A percentile compares a stretch with the other conserved stretches of the same genome.
Conservation (phyloP, 192 early-diverging fungal species). For the Gryganskiella cystojenkinii region DNA sequence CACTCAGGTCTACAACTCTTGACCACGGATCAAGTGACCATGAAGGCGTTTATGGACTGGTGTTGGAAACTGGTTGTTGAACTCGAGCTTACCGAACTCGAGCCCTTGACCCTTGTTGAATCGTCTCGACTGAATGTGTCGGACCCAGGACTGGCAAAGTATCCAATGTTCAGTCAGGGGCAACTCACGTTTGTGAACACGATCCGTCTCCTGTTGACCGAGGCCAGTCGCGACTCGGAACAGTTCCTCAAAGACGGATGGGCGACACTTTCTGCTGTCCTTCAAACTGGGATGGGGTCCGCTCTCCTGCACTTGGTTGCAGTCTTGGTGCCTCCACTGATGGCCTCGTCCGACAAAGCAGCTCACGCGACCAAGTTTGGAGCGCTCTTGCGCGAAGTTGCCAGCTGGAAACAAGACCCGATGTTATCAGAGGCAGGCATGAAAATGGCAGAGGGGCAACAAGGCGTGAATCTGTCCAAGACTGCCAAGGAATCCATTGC, state of each 20-base stretch:
- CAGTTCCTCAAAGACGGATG: constrained; percentile 61
- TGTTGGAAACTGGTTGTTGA: constrained; percentile 50
- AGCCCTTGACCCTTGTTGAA: constrained; percentile 10
- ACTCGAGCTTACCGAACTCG: constrained; percentile 43
- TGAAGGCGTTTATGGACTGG: constrained; percentile 57
- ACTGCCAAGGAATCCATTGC: constrained; percentile 6
- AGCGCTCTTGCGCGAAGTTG: constrained; percentile 45
- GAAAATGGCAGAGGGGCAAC: background rate
- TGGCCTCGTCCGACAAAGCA: constrained; percentile 25
- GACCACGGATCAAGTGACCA: constrained; percentile 20
- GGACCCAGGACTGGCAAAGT: constrained; percentile 44
- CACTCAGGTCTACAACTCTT: constrained; percentile 40
- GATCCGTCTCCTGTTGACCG: constrained; percentile 53
- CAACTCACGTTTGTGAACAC: constrained; percentile 53
- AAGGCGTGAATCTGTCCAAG: background rate
- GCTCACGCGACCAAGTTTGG: constrained; percentile 25
- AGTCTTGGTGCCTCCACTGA: constrained; percentile 34
- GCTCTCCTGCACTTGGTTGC: constrained; percentile 36
- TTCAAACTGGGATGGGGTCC: constrained; percentile 32
- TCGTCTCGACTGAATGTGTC: constrained; percentile 31
- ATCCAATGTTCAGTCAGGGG: constrained; percentile 25
- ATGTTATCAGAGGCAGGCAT: constrained; percentile 22
- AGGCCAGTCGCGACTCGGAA: constrained; percentile 46
- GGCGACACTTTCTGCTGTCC: constrained; percentile 46
- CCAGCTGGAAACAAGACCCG: constrained; percentile 53